These are phyloP conservation scores for Ophiostoma populinum DNA, from an alignment of 2,329 filamentous ascomycete species.

Conservation along the genomic window DNA sequence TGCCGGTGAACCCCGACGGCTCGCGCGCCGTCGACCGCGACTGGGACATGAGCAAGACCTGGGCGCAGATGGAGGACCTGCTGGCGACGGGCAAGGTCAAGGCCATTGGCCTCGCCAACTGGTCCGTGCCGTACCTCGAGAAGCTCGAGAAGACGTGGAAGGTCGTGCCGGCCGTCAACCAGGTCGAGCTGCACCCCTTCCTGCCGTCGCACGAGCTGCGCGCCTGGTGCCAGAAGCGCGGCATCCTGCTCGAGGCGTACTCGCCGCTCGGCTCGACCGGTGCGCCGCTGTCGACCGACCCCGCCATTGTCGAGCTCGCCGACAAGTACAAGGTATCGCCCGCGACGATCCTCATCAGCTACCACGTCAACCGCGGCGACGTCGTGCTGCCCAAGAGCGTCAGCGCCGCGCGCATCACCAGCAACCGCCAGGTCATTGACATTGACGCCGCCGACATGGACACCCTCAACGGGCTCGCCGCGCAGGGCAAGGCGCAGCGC, in stretches of 20 bases:
- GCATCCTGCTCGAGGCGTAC: constrained; percentile 35
- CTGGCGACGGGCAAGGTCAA: constrained; percentile 33
- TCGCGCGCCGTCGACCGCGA: constrained; percentile 3
- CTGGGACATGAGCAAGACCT: constrained; percentile 22
- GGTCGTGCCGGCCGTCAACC: constrained; percentile 32
- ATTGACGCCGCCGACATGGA: constrained; percentile 1
- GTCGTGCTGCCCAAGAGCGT: constrained; percentile 54
- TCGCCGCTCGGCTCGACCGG: constrained; percentile 15
- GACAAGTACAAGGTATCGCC: constrained; percentile 38
- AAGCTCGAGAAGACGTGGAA: constrained; percentile 29
- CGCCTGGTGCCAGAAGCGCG: constrained; percentile 32
- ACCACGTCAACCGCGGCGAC: constrained; percentile 49
- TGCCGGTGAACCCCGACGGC: constrained; percentile 6
- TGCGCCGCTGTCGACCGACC: constrained; percentile 35
- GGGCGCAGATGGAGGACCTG: constrained; percentile 44
- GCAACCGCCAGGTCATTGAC: constrained; percentile 31
- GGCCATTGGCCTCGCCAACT: constrained; percentile 44
- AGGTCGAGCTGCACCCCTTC: constrained; percentile 31
- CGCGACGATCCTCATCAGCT: constrained; percentile 45
- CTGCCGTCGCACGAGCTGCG: constrained; percentile 31
- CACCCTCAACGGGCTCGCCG: constrained; percentile 3
- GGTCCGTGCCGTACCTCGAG: constrained; percentile 33
- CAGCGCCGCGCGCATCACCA: constrained; percentile 46
- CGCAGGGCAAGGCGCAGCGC: constrained; percentile 5
- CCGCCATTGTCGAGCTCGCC: constrained; percentile 39